Percentiles rank a stretch among this genome's conserved stretches.
phyloP scores from a whole-genome alignment of 306 rosid genomes.

The Rosa lucieae region DNA sequence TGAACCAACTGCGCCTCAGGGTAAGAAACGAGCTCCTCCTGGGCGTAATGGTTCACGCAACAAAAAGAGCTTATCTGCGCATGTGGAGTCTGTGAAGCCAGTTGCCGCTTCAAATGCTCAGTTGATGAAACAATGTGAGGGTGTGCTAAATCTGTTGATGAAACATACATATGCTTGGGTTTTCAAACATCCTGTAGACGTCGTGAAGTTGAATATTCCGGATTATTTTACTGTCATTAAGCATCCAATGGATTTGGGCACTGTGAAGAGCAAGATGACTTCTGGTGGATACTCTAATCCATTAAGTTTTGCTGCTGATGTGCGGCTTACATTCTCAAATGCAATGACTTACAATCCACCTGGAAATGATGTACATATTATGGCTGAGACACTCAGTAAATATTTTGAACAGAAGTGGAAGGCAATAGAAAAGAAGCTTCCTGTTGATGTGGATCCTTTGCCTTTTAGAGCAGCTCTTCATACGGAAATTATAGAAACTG shows the following conservation, averaged over 20 bases:
- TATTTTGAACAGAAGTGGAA: conserved; percentile 79
- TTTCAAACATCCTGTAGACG: conserved; percentile 73
- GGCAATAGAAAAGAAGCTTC: conserved; percentile 68
- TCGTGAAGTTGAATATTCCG: conserved; percentile 79
- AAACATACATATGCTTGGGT: conserved; percentile 64
- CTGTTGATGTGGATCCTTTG: conserved; percentile 39
- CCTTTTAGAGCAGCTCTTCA: conserved; percentile 39
- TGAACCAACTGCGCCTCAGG: conserved; percentile 41
- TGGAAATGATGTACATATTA: conserved; percentile 64
- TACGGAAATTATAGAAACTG: conserved; percentile 41
- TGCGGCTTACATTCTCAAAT: conserved; percentile 77
- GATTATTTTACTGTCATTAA: conserved; percentile 83
- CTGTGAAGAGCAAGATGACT: conserved; percentile 62
- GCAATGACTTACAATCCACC: conserved; percentile 91
- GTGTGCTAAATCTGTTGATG: conserved; percentile 54
- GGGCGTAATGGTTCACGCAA: conserved; percentile 61
- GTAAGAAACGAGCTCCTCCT: conserved; percentile 56
- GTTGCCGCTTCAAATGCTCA: conserved; percentile 46
- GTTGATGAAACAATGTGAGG: conserved; percentile 65
- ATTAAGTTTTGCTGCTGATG: conserved; percentile 74
- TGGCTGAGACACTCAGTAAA: conserved; percentile 62
- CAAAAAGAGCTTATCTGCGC: conserved; percentile 44
- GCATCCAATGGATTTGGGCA: conserved; percentile 96
- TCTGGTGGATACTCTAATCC: conserved; percentile 61
- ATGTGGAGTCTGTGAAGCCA: conserved; percentile 44